A percentile compares a stretch with the other conserved stretches of the same genome.
These are phyloP conservation scores for Glarea lozoyensis DNA, from an alignment of 495 filamentous ascomycete species.

Conservation along the genomic window DNA sequence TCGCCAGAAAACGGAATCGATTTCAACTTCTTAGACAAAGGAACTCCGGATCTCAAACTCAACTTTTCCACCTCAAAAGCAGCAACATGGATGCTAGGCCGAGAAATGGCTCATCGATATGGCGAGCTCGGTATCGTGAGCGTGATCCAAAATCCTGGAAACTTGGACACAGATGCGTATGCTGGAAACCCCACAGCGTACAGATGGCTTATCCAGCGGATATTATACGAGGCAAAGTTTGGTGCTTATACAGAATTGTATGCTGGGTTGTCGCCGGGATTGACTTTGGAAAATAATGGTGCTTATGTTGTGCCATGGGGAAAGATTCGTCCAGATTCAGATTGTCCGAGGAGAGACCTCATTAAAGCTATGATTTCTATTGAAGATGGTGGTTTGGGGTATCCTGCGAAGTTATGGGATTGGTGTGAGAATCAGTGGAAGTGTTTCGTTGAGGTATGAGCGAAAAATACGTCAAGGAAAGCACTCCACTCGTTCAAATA, in stretches of 20 bases:
- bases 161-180: slow-evolving; percentile 32
- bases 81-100: slow-evolving; percentile 24
- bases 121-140: slow-evolving; percentile 16
- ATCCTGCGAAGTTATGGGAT: slow-evolving; percentile 22
- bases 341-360: slow-evolving; percentile 18
- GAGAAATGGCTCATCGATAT: slow-evolving; percentile 19
- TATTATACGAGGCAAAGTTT: slow-evolving; percentile 25
- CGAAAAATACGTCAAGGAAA: no score
- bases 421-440: slow-evolving; percentile 26
- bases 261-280: slow-evolving; percentile 27
- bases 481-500: no score
- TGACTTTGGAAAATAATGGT: slow-evolving; percentile 18
- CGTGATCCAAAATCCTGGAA: slow-evolving; percentile 31
- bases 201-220: slow-evolving; percentile 9
- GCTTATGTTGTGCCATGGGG: slow-evolving; percentile 12
- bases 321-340: slow-evolving; percentile 2
- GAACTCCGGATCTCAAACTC: neutral
- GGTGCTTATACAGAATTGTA: slow-evolving; percentile 36
- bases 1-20: slow-evolving; percentile 22
- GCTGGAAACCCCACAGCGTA: slow-evolving; percentile 18
- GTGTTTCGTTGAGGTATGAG: slow-evolving; percentile 8
- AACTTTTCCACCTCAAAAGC: slow-evolving; percentile 26
- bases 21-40: slow-evolving; percentile 9
- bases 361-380: slow-evolving; percentile 28
- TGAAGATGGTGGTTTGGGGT: slow-evolving; percentile 18